Base-by-base conservation (phyloP, 495 filamentous ascomycete species). In the Neurospora pannonica region DNA sequence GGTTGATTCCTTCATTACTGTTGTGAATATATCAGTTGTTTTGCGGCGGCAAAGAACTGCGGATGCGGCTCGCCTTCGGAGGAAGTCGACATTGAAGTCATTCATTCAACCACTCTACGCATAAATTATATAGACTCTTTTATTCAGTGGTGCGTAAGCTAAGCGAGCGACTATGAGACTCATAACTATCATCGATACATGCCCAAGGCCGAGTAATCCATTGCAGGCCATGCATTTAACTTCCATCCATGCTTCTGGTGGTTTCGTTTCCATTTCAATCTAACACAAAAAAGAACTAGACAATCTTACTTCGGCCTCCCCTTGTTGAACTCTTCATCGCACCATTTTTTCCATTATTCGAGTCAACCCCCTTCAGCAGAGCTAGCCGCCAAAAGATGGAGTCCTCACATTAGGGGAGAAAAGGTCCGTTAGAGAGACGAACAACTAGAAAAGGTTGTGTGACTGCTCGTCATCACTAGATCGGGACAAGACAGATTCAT, bases 81-180 rank as follows among this genome's bases (percentile, higher is more conserved):
- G 28, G 13, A 15, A 36, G 13, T 67, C 5, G 28, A 6, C 15
- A 31, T 3, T 34, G 28, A 67, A 1, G 0, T 9, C 15, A 19
- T 36, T 9, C 28, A 19, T 34, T 15, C 15, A 28, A 31, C 54
- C 13, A 17, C 31, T 6, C 2, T 62, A 31, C 24, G 15, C 19
- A 19, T 67, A 67, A 48, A 15, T 34, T 36, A 73, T 19, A 38
- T 34, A 37, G 72, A 71, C 73, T 70, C 31, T 31, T 75, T 17
- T 43, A 38, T 38, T 21, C 28, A 34, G 43, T 38, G 34, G 43
- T 28, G 21, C 54, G n/a, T 70, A 71, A 76, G 72, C 43, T 81
- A 76, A 81, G 75, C 28, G 79, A 81, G 76, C 73, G 79, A 77
- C 79, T 81, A 80, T 79, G 73, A 67, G 78, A 78, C 77, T 76